Base-by-base conservation (phyloP, 2,329 filamentous ascomycete genomes). In the Penicillium sp. region DNA sequence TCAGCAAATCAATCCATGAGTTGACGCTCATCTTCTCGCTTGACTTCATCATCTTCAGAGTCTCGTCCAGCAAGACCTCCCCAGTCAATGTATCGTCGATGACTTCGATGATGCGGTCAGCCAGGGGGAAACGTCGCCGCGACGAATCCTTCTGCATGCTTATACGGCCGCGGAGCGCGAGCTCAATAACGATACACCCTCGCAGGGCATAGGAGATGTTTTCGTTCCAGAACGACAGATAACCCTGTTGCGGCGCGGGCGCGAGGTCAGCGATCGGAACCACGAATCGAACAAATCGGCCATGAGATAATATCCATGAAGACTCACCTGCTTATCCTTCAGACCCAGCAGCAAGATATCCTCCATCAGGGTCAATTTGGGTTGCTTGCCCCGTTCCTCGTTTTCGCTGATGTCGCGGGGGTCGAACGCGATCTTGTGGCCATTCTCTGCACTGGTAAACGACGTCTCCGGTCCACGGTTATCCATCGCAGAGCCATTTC, bases 11-110 rank as follows among this genome's bases (percentile, higher is more conserved):
- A 75, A 99, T 97, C 94, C 94, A 99, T 45, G 91, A 91, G 81
- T 91, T 94, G 66, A 99, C 94, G 77, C 94, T 97, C 94, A 99
- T 97, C 84, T 96, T 97, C 82, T 99, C 94, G 77, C 92, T 97
- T 68, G 90, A 88, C 83, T 99, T 99, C 93, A 99, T 99, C 92
- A 99, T 96, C 82, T 99, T 99, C 72, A 99, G 81, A 58, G 94
- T 91, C 81, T 99, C 94, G 78, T 99, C 94, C 71, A 99, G 84
- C 69, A 99, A 84, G 63, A 97, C 94, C 80, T 99, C 94, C 67
- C 94, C 94, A 6, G 94, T 99, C 72, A 97, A 83, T 58, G 92
- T 93, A 73, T 97, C 93, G 76, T 99, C 94, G 72, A 97, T 87
- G 64, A 99, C 94, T 79, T 99, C 94, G 76, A 99, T 97, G 67